A percentile compares a stretch with the other conserved stretches of the same genome.
Conservation (phyloP, 805 yeast species). For the Metschnikowia rubicola region DNA sequence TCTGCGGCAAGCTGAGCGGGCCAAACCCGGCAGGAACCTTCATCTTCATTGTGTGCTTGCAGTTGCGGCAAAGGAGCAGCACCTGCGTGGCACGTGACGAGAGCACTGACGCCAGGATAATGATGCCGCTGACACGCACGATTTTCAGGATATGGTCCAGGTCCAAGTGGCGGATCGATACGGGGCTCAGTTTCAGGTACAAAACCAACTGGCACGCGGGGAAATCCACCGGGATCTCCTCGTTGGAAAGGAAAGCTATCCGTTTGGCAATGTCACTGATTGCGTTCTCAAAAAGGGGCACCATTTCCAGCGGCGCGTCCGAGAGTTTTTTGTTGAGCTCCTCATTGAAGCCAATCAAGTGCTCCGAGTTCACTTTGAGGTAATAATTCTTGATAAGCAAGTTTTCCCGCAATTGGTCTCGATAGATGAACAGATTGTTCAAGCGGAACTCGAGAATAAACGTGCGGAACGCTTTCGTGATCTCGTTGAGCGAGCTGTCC, state of each 20-base stretch:
- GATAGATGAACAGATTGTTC: slow-evolving; percentile 76
- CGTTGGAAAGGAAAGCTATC: slow-evolving; percentile 52
- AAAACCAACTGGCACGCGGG: slow-evolving; percentile 84
- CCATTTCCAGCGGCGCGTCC: slow-evolving; percentile 85
- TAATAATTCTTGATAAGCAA: slow-evolving; percentile 71
- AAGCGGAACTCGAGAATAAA: slow-evolving; percentile 85
- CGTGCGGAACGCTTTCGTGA: slow-evolving; percentile 70
- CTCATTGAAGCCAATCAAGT: slow-evolving; percentile 83
- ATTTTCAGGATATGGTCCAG: slow-evolving; percentile 86
- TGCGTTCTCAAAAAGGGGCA: slow-evolving; percentile 80
- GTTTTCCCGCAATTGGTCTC: slow-evolving; percentile 89
- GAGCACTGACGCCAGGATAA: slow-evolving; percentile 86
- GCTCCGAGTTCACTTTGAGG: slow-evolving; percentile 74
- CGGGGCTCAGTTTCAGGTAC: slow-evolving; percentile 65
- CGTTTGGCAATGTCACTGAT: slow-evolving; percentile 83
- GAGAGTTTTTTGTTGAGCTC: slow-evolving; percentile 78
- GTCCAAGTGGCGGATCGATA: slow-evolving; percentile 76
- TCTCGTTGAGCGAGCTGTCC: slow-evolving; percentile 63
- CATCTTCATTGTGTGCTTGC: slow-evolving; percentile 74
- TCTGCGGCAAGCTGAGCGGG: slow-evolving; percentile 60
- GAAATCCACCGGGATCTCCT: slow-evolving; percentile 50
- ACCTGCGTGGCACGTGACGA: slow-evolving; percentile 82
- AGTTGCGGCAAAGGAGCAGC: slow-evolving; percentile 80
- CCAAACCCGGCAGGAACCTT: slow-evolving; percentile 68
- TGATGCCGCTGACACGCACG: slow-evolving; percentile 87